Evolutionary conservation across 768 basidiomycete species (phyloP).

Genomic region (Trichaptum fuscoviolaceum): DNA sequence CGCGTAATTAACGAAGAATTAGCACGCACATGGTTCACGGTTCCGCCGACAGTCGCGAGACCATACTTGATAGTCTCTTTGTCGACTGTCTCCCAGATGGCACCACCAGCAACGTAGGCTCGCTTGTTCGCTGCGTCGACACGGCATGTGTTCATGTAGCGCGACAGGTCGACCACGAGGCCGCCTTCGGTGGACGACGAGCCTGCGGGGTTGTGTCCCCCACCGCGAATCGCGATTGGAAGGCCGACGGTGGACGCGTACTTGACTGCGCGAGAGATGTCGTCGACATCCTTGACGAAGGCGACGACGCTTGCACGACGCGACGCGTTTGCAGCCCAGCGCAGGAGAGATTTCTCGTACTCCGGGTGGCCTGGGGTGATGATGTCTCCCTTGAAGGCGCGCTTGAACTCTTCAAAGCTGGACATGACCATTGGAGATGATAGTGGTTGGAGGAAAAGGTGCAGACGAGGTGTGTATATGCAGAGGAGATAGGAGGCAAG

Average conservation of each 20-base stretch:
- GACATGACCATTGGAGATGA: constrained; percentile 4
- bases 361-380: constrained; percentile 30
- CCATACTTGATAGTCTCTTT: constrained; percentile 17
- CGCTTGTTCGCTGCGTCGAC: constrained; percentile 15
- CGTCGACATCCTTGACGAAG: constrained; percentile 17
- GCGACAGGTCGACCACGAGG: constrained; percentile 21
- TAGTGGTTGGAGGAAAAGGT: neutral
- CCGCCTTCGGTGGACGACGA: constrained; percentile 20
- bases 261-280: constrained; percentile 16
- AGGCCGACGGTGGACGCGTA: constrained; percentile 14
- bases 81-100: constrained; percentile 19
- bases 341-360: constrained; percentile 26
- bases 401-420: constrained; percentile 3
- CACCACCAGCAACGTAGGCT: constrained; percentile 19
- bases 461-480: neutral
- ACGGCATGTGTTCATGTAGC: constrained; percentile 16
- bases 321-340: constrained; percentile 18
- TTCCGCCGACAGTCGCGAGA: constrained; percentile 13
- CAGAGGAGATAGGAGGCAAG: neutral
- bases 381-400: constrained; percentile 33
- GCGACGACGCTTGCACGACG: constrained; percentile 14
- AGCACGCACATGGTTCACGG: constrained; percentile 2
- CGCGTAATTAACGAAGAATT: neutral
- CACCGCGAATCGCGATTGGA: constrained; percentile 20
- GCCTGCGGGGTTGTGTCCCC: constrained; percentile 20